Base-by-base conservation (phyloP, 1,284 basidiomycete species). In the Kwoniella shivajii region DNA sequence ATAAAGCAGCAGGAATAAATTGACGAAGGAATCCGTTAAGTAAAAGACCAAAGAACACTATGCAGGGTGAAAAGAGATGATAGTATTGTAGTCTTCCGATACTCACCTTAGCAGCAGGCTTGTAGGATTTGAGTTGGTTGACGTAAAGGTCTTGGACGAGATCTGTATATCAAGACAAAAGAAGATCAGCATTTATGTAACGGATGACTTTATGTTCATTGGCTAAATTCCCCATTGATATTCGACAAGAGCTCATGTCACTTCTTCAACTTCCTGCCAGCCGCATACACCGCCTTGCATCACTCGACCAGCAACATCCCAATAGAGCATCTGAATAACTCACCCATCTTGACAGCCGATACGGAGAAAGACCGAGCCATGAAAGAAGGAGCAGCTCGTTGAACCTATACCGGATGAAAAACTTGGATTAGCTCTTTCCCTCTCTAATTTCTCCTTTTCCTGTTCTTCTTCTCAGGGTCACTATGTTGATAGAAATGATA, bases 121-220 rank as follows among this genome's bases (percentile, higher is more conserved):
- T 95, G 86, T 94, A 97, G 18, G 84, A 78, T 82, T 90, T 95
- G 74, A 97, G 84, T 82, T 95, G 89, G 73, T 84, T 86, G 68
- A 97, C 72, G 81, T 97, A 97, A 56, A 95, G 78, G 67, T 96
- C 92, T 84, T 95, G 90, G 57, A 97, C 83, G 71, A 95, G 82
- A 82, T 96, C 93, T 95, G 33, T 18, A 45, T 39, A 22, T 27
- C n/a, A 33, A 9, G 16, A 37, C 27, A 7, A 26, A 41, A 16
- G 20, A 30, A 4, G 22, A 9, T 43, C 10, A 22, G 27, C 20
- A 9, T 22, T 4, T 49, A 14, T 11, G 47, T 26, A 4, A 0
- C n/a, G 37, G 6, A 36, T 5, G 38, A 4, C 36, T 24, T 10
- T 38, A 10, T 38, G 22, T 41, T 34, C 30, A 16, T 50, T 49